Percentiles rank a stretch among this genome's conserved stretches.
Evolutionary conservation across 176 grass and related monocot species (phyloP).

Genomic region (Oryza brachyantha): DNA sequence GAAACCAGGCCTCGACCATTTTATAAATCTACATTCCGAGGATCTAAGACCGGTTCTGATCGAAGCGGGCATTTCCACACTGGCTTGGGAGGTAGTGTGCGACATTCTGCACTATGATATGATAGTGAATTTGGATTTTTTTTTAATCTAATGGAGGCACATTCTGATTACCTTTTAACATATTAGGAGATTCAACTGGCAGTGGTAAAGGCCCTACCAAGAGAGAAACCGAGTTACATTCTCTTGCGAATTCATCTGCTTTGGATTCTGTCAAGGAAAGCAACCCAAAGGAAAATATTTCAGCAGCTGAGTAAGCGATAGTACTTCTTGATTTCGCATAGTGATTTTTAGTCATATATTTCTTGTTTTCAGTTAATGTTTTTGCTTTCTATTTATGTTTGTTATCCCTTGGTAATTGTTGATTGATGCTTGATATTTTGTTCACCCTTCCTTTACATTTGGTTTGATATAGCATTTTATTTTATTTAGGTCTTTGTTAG

Average conservation of each 20-base stretch:
- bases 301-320: slow-evolving; percentile 33
- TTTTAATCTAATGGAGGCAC: neutral
- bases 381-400: neutral
- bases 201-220: slow-evolving; percentile 42
- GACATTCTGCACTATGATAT: slow-evolving; percentile 12
- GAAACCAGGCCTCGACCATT: slow-evolving; percentile 50
- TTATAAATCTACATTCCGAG: slow-evolving; percentile 42
- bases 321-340: neutral
- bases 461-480: slow-evolving; percentile 1
- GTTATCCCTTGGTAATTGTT: neutral
- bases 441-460: slow-evolving; percentile 19
- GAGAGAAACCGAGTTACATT: slow-evolving; percentile 47
- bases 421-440: neutral
- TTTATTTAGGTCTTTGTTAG: neutral
- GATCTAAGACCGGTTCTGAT: slow-evolving; percentile 46
- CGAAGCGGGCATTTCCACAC: slow-evolving; percentile 35
- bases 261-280: slow-evolving; percentile 33
- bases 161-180: slow-evolving; percentile 9
- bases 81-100: slow-evolving; percentile 37
- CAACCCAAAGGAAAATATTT: slow-evolving; percentile 37
- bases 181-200: slow-evolving; percentile 20
- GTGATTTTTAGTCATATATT: neutral
- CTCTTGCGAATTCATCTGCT: slow-evolving; percentile 21
- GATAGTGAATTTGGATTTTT: neutral
- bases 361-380: neutral